Conservation (phyloP, 1,284 basidiomycete species). For the Sporisorium exsertum region DNA sequence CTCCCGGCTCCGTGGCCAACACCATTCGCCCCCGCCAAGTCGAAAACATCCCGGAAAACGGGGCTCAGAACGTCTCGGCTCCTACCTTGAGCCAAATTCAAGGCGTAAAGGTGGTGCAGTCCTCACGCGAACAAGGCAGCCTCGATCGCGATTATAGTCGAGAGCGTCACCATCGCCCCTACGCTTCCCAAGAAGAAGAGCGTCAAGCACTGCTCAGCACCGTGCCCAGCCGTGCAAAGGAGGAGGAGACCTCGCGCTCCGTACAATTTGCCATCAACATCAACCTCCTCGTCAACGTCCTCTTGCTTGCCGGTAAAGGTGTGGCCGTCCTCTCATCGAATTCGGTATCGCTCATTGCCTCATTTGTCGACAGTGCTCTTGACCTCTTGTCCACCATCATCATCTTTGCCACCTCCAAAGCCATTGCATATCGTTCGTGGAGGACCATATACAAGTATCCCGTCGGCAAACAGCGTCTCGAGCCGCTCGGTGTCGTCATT, state of each 20-base stretch:
- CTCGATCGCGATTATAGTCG: conserved; percentile 32
- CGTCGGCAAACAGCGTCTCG: conserved; percentile 73
- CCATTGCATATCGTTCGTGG: conserved; percentile 62
- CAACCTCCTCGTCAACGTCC: conserved; percentile 70
- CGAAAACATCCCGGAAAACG: conserved; percentile 38
- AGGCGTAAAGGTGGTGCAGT: conserved; percentile 13
- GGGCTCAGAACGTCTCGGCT: background rate
- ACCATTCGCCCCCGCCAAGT: conserved; percentile 38
- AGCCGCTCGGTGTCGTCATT: conserved; percentile 71
- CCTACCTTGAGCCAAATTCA: conserved; percentile 3
- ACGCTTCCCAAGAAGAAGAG: conserved; percentile 55
- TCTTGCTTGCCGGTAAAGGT: conserved; percentile 73
- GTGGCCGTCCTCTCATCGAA: conserved; percentile 73
- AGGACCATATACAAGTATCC: conserved; percentile 71
- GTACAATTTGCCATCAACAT: conserved; percentile 67
- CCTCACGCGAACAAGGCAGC: conserved; percentile 18
- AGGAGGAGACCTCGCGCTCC: conserved; percentile 56
- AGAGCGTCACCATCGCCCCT: conserved; percentile 33
- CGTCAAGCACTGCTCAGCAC: conserved; percentile 59
- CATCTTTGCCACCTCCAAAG: conserved; percentile 66
- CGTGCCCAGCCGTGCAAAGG: conserved; percentile 63
- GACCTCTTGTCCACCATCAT: conserved; percentile 73
- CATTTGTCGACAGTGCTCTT: conserved; percentile 73
- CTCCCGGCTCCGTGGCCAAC: conserved; percentile 22
- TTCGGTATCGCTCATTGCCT: conserved; percentile 74